Evolutionary conservation across 768 basidiomycete species (phyloP).

Genomic region (Lactifluus piperatus): DNA sequence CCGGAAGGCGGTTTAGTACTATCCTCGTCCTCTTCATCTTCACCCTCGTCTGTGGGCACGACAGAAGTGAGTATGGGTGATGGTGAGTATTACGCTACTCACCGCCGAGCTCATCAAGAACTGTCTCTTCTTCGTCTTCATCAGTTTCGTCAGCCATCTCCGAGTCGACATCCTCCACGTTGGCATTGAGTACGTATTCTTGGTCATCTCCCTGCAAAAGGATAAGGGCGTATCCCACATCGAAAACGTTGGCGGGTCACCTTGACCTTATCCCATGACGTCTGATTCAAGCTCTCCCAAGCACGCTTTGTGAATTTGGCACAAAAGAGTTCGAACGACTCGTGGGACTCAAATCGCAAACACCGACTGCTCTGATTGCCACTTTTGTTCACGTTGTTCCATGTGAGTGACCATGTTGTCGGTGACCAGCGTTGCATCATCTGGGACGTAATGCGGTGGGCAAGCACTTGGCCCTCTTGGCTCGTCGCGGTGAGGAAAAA

Average conservation of each 20-base stretch:
- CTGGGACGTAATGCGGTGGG: conserved; percentile 53
- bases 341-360: conserved; percentile 52
- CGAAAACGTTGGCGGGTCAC: conserved; percentile 29
- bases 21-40: conserved; percentile 20
- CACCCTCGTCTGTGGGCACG: conserved; percentile 8
- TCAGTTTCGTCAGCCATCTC: conserved; percentile 73
- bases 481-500: conserved; percentile 53
- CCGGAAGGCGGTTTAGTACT: conserved; percentile 18
- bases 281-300: conserved; percentile 75
- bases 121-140: conserved; percentile 69
- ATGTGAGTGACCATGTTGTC: conserved; percentile 68
- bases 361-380: conserved; percentile 70
- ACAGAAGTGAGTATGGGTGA: neutral
- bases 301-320: conserved; percentile 55
- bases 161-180: conserved; percentile 76
- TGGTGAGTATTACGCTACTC: conserved; percentile 11
- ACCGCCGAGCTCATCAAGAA: conserved; percentile 65
- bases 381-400: conserved; percentile 64
- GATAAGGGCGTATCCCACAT: conserved; percentile 29
- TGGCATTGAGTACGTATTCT: conserved; percentile 68
- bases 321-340: conserved; percentile 52
- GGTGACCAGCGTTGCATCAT: conserved; percentile 67
- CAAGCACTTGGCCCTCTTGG: conserved; percentile 42
- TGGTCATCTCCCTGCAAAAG: conserved; percentile 60
- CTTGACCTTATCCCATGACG: conserved; percentile 75